Evolutionary conservation across 2,329 filamentous ascomycete genomes (phyloP).

Genomic region (Talaromyces piceae): DNA sequence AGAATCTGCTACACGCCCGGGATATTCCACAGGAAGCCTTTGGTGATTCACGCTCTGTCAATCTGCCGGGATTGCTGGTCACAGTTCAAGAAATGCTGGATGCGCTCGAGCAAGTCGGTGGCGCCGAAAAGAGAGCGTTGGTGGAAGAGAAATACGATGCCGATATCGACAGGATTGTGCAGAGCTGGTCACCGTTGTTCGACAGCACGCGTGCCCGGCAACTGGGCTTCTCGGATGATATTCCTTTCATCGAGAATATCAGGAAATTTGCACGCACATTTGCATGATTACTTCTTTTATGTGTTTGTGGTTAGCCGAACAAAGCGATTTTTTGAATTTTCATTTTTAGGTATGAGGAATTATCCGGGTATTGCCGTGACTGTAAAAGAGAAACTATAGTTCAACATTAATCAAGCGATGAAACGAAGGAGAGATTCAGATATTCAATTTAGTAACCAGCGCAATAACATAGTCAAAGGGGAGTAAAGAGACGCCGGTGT

Average conservation of each 20-base stretch:
- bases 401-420: neutral
- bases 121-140: conserved; percentile 46
- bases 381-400: neutral
- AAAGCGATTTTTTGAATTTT: neutral
- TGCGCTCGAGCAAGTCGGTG: conserved; percentile 49
- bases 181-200: conserved; percentile 54
- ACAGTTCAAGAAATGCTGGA: conserved; percentile 56
- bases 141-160: conserved; percentile 50
- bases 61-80: conserved; percentile 50
- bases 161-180: conserved; percentile 50
- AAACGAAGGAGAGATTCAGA: neutral
- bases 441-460: neutral
- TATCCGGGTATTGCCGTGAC: neutral
- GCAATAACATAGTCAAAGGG: neutral
- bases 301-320: neutral
- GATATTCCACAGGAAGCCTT: conserved; percentile 45
- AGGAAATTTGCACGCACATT: conserved; percentile 30
- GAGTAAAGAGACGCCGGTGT: no score
- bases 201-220: conserved; percentile 47
- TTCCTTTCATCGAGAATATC: conserved; percentile 35
- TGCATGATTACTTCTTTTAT: conserved; percentile 14
- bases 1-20: conserved; percentile 48
- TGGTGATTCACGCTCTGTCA: conserved; percentile 46
- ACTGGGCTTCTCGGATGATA: conserved; percentile 40
- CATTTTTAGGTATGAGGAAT: neutral